phyloP scores from a whole-genome alignment of 2,329 filamentous ascomycete species.

The Alternaria ventricosa region DNA sequence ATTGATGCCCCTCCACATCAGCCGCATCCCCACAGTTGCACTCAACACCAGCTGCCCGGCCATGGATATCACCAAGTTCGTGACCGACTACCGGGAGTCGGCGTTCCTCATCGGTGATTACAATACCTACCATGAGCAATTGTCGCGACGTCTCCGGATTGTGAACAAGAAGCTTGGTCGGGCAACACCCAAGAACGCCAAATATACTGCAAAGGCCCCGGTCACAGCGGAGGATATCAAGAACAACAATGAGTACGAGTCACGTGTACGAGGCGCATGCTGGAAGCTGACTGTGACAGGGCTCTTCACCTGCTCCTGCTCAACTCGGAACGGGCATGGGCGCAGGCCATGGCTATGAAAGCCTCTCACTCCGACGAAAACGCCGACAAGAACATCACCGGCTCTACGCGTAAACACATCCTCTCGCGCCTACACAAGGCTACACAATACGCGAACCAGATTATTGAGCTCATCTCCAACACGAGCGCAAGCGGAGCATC shows the following conservation, averaged over 20 bases:
- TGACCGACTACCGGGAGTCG: conserved; percentile 79
- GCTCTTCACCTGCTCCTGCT: conserved; percentile 71
- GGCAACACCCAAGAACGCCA: conserved; percentile 83
- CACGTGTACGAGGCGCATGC: not conserved
- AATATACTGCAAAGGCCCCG: conserved; percentile 74
- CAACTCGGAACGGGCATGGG: conserved; percentile 89
- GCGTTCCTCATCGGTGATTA: conserved; percentile 90
- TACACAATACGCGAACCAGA: conserved; percentile 69
- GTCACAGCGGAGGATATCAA: conserved; percentile 78
- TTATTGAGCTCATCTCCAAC: conserved; percentile 72
- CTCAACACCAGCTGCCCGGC: conserved; percentile 9
- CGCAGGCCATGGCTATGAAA: conserved; percentile 95
- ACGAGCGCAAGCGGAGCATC: conserved; percentile 68
- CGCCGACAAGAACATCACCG: conserved; percentile 73
- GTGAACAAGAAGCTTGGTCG: conserved; percentile 85
- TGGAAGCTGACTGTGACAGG: conserved; percentile 18
- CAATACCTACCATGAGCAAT: conserved; percentile 78
- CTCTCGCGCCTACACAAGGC: conserved; percentile 87
- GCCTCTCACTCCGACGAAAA: conserved; percentile 78
- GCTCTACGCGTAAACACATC: conserved; percentile 84
- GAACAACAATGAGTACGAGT: conserved; percentile 74
- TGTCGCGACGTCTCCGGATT: conserved; percentile 81
- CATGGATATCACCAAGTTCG: conserved; percentile 91
- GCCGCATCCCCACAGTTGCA: conserved; percentile 14
- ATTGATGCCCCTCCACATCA: conserved; percentile 28